These are phyloP conservation scores for Paecilomyces dactylethromorphus DNA, from an alignment of 2,329 filamentous ascomycete species.

Conservation along the genomic window DNA sequence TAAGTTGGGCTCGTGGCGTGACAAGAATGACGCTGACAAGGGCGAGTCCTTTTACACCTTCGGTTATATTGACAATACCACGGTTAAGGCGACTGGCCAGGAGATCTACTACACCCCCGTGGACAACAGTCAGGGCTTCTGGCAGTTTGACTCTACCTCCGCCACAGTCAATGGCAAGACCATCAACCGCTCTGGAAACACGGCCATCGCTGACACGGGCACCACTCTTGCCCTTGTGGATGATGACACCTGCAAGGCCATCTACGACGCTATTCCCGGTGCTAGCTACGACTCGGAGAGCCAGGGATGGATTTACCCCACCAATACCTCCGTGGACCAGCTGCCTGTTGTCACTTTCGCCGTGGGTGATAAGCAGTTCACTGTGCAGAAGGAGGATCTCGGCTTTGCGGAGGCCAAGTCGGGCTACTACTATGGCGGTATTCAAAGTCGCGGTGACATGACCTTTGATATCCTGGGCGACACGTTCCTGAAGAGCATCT, in stretches of 20 bases:
- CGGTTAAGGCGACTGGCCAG: slow-evolving; percentile 47
- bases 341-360: slow-evolving; percentile 58
- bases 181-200: slow-evolving; percentile 49
- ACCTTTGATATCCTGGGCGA: slow-evolving; percentile 54
- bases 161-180: slow-evolving; percentile 52
- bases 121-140: slow-evolving; percentile 61
- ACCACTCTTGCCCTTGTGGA: slow-evolving; percentile 62
- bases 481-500: neutral
- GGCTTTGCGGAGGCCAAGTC: slow-evolving; percentile 51
- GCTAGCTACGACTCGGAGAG: slow-evolving; percentile 49
- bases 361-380: slow-evolving; percentile 55
- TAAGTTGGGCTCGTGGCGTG: slow-evolving; percentile 53
- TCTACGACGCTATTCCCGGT: slow-evolving; percentile 60
- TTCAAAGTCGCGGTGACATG: slow-evolving; percentile 56
- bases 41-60: slow-evolving; percentile 64
- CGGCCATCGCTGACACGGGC: slow-evolving; percentile 65
- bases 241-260: slow-evolving; percentile 53
- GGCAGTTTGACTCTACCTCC: slow-evolving; percentile 56
- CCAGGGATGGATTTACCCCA: slow-evolving; percentile 61
- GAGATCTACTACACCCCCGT: slow-evolving; percentile 56
- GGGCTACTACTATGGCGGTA: slow-evolving; percentile 56
- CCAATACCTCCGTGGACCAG: slow-evolving; percentile 42
- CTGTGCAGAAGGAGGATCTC: slow-evolving; percentile 58
- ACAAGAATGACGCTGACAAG: slow-evolving; percentile 37
- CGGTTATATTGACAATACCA: slow-evolving; percentile 62